Conservation (phyloP, 2,329 filamentous ascomycete species). For the Phialemoniopsis sp. region DNA sequence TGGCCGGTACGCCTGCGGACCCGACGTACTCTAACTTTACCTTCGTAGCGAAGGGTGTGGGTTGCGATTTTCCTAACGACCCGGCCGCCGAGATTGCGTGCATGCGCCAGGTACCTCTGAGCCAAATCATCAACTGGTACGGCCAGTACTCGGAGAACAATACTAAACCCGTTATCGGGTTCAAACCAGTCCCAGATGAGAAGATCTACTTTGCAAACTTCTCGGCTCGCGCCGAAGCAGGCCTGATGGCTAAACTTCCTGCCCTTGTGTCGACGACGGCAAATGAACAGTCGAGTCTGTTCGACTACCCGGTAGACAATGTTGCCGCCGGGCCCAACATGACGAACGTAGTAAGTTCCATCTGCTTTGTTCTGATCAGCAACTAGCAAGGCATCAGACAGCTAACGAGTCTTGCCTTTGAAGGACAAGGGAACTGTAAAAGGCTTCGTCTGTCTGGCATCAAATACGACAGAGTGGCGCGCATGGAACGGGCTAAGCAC, state of each 20-base stretch:
- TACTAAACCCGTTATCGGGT: constrained; percentile 15
- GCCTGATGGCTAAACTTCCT: constrained; percentile 18
- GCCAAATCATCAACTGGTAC: constrained; percentile 23
- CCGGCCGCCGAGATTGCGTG: constrained; percentile 24
- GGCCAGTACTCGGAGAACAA: constrained; percentile 20
- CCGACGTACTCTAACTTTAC: constrained; percentile 23
- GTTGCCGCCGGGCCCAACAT: constrained; percentile 20
- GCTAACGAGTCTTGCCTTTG: too few relatives aligned
- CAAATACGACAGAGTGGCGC: constrained; percentile 15
- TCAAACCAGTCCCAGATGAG: constrained; percentile 21
- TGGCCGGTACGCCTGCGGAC: constrained; percentile 18
- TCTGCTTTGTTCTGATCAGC: too few relatives aligned
- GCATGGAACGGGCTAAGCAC: constrained; percentile 16
- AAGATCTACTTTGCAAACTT: constrained; percentile 23
- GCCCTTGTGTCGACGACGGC: constrained; percentile 24
- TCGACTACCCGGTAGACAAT: constrained; percentile 18
- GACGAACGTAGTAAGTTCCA: constrained; percentile 6
- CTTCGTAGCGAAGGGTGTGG: constrained; percentile 25
- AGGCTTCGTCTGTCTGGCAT: constrained; percentile 16
- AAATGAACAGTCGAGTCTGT: constrained; percentile 23
- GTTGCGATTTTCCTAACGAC: constrained; percentile 21
- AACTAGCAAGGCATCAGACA: too few relatives aligned
- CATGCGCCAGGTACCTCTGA: constrained; percentile 26
- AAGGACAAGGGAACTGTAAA: constrained; percentile 12
- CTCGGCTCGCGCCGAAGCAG: constrained; percentile 14